phyloP scores from a whole-genome alignment of 2,329 filamentous ascomycete species.

The Monosporascus sp. region DNA sequence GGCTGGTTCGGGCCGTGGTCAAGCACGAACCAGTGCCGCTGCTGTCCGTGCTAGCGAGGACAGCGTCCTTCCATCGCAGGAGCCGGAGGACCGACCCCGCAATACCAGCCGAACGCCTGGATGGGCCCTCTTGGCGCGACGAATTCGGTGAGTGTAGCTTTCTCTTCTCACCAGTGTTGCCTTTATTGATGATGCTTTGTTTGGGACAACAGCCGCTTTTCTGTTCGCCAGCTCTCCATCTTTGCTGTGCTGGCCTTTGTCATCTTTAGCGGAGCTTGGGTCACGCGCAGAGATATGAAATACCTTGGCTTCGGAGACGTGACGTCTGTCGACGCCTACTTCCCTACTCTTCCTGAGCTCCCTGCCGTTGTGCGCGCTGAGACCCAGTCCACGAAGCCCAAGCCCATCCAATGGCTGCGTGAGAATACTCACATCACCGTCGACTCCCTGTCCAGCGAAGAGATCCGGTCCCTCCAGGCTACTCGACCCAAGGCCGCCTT shows the following conservation, averaged over 20 bases:
- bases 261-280: conserved; percentile 16
- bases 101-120: conserved; percentile 6
- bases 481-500: conserved; percentile 37
- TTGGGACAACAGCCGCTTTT: conserved; percentile 14
- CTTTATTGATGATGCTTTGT: conserved; percentile 20
- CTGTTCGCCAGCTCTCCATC: conserved; percentile 16
- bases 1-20: neutral
- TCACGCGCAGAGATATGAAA: conserved; percentile 11
- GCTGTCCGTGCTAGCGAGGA: too few relatives aligned
- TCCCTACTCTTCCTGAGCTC: conserved; percentile 18
- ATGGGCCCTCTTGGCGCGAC: conserved; percentile 14
- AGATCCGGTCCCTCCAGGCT: conserved; percentile 12
- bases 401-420: conserved; percentile 23
- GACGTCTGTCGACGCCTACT: conserved; percentile 16
- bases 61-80: neutral
- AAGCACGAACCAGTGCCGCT: too few relatives aligned
- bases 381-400: neutral
- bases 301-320: conserved; percentile 6
- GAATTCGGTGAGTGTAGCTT: conserved; percentile 18
- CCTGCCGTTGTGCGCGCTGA: conserved; percentile 4
- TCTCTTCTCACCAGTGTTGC: conserved; percentile 1
- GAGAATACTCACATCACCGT: conserved; percentile 19
- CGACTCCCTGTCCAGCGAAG: conserved; percentile 8
- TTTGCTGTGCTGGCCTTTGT: conserved; percentile 13
- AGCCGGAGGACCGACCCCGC: conserved; percentile 8